Evolutionary conservation across 768 basidiomycete species (phyloP).

Genomic region (Lyophyllum shimeji): DNA sequence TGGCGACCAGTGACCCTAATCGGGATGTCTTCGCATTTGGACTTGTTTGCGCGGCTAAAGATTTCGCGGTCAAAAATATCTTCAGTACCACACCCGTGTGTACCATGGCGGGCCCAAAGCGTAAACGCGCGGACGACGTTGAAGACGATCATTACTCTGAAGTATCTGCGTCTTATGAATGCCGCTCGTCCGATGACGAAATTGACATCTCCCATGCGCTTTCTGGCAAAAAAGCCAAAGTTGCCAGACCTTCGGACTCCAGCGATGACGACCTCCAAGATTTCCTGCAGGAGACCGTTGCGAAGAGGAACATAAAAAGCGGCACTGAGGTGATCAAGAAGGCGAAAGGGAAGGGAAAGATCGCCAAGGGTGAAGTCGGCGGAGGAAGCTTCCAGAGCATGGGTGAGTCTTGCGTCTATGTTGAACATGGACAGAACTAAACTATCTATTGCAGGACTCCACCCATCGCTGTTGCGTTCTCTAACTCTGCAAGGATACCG

Average conservation of each 20-base stretch:
- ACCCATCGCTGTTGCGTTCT: conserved; percentile 80
- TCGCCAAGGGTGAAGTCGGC: conserved; percentile 76
- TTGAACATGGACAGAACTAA: conserved; percentile 1
- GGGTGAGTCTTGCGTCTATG: conserved; percentile 52
- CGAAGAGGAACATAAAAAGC: conserved; percentile 69
- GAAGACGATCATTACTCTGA: conserved; percentile 8
- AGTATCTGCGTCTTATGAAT: conserved; percentile 8
- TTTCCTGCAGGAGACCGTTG: conserved; percentile 68
- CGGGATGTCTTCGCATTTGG: background rate
- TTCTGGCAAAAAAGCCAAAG: conserved; percentile 43
- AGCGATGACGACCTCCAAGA: conserved; percentile 62
- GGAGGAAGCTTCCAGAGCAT: conserved; percentile 97
- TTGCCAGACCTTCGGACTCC: conserved; percentile 29
- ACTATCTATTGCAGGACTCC: conserved; percentile 55
- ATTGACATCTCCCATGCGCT: conserved; percentile 67
- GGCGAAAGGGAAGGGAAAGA: conserved; percentile 68
- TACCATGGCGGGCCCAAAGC: conserved; percentile 15
- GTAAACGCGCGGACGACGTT: conserved; percentile 12
- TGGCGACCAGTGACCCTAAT: background rate
- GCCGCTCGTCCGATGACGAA: conserved; percentile 28
- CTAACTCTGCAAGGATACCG: conserved; percentile 92
- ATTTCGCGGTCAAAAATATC: background rate
- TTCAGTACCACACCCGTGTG: background rate
- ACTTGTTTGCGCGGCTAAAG: background rate
- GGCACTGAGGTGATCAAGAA: conserved; percentile 80